These are phyloP conservation scores for Lachancea lanzarotensis DNA, from an alignment of 805 yeast genomes.

Conservation along the genomic window DNA sequence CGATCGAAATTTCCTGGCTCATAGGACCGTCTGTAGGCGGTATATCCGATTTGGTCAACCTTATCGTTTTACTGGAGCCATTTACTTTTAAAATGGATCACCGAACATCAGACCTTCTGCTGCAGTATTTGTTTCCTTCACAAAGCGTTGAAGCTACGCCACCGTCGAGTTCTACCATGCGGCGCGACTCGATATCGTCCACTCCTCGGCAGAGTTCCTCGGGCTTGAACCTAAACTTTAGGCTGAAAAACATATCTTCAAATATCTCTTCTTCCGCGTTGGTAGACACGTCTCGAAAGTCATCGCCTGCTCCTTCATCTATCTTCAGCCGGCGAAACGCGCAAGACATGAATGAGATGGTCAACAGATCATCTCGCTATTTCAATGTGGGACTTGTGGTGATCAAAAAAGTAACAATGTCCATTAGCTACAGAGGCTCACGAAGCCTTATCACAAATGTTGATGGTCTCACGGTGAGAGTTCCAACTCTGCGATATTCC, in stretches of 20 bases:
- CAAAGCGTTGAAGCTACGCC: background rate
- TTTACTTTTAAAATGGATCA: conserved; percentile 52
- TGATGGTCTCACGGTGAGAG: conserved; percentile 43
- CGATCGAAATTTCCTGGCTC: conserved; percentile 45
- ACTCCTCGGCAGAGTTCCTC: background rate
- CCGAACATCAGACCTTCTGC: conserved; percentile 43
- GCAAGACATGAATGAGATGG: conserved; percentile 52
- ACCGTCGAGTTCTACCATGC: background rate
- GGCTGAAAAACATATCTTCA: background rate
- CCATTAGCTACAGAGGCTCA: conserved; percentile 64
- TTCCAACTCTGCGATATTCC: conserved; percentile 44
- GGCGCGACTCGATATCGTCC: background rate
- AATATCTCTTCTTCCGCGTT: background rate
- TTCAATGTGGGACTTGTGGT: conserved; percentile 53
- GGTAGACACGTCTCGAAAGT: background rate
- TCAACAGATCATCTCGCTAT: conserved; percentile 61
- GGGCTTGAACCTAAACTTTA: background rate
- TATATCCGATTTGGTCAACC: conserved; percentile 46
- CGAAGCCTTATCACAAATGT: conserved; percentile 54
- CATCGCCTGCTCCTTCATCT: background rate
- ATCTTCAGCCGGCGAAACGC: conserved; percentile 1
- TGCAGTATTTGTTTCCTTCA: conserved; percentile 43
- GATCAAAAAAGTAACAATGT: conserved; percentile 42
- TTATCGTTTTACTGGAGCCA: conserved; percentile 47
- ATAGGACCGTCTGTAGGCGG: conserved; percentile 60